Evolutionary conservation across 2,329 filamentous ascomycete genomes (phyloP), one percentile per base, ranked within the genome.

Genomic region (Sordariomycetes sp.): DNA sequence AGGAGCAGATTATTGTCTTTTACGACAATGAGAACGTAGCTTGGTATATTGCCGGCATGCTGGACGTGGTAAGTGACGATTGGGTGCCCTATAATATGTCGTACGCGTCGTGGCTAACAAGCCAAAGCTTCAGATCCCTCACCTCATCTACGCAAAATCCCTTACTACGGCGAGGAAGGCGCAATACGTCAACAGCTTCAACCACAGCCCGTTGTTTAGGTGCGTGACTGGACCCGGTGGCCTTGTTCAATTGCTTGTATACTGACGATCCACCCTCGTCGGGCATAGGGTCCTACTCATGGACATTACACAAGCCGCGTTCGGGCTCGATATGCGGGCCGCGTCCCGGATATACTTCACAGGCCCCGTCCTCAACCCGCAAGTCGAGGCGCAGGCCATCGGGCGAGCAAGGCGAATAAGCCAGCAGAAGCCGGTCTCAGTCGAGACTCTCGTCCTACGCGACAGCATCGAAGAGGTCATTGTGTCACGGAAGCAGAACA

Each of bases 1-100:
- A 78, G 0, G 90, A 96, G 64, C 95, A 96, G 69, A 94, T 95
- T 3, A 82, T 96, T 56, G 80, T 96, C 10, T 97, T 97, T 68
- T 96, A 96, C 67, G 90, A 95, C 60, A 86, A 87, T 35, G 87
- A 94, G 60, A 92, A 95, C 63, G 79, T 87, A 2, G 91, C 90
- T 1, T 95, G 82, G 68, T 96, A 95, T 70, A 80, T 96, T 45
- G 87, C 89, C 0, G 85, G 90, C 65, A 83, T 86, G 34, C 77
- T 97, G 0, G 91, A 96, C 62, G 77, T 92, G 35, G 76, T 79
- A 63, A 65, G 76, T 70, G 24, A 6, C 13, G 20, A 4, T 45
- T 20, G 8, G 13, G 20, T 22, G 45, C 24, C n/a, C 17, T 13
- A 4, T 22, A 2, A 10, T 48, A n/a, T 6, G 42, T 15, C 2